Base-by-base conservation (phyloP, 352 stramenopile genomes). In the Hyaloperonospora brassicae region DNA sequence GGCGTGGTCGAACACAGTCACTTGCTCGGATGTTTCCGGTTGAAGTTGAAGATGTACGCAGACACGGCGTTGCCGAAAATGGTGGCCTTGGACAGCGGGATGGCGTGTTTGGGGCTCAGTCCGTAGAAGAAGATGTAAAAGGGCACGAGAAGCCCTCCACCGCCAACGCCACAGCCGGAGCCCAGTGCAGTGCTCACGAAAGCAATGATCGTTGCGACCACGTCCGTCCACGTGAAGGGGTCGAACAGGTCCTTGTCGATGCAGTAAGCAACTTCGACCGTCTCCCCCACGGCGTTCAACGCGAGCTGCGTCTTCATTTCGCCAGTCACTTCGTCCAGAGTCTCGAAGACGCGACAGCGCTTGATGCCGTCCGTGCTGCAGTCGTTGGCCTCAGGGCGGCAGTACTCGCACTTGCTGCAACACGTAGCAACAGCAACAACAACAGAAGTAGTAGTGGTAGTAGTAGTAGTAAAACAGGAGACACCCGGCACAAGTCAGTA, bases 41-140 rank as follows among this genome's bases (percentile, higher is more conserved):
- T 62, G 42, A 86, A 72, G 66, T 98, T 99, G 50, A 97, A 84
- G 31, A 97, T 42, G 48, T 95, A 98, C 55, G 97, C 98, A 21
- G 93, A 96, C 30, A 98, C 64, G 5, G 94, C 91, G 38, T 96
- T 97, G 61, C 95, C 96, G 56, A 98, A 97, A 41, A 98, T 98
- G 8, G 95, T 98, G 34, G 97, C 86, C 52, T 98, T 98, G 31
- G 84, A 97, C 24, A 99, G 72, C 24, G 96, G 94, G 51, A 99
- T 98, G 46, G 96, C 96, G 61, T 97, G 86, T 62, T 98, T 98
- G n/a, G 95, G 80, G 21, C 74, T 86, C 11, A 93, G 54, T 5
- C 87, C 84, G 46, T 98, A 86, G 22, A 98, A 82, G 10, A 98
- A 83, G 55, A 98, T 98, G 72, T 97, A 98, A 57, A 98, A 86